These are phyloP conservation scores for Evansstolkia leycettana DNA, from an alignment of 495 filamentous ascomycete genomes.

Conservation along the genomic window DNA sequence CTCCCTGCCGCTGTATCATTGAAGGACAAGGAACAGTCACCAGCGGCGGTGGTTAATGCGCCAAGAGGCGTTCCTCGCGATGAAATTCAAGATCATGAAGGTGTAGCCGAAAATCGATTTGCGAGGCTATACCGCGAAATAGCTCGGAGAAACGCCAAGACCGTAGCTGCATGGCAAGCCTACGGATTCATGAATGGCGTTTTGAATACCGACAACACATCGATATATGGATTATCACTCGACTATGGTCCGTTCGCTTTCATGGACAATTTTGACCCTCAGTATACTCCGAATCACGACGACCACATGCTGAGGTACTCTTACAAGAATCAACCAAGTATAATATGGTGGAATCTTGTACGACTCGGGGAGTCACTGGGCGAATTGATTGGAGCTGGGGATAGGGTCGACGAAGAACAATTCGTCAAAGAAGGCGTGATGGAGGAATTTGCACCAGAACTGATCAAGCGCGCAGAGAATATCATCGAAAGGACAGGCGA, in stretches of 20 bases:
- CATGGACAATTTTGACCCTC: slow-evolving; percentile 87
- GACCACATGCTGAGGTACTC: slow-evolving; percentile 76
- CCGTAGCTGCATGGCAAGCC: slow-evolving; percentile 88
- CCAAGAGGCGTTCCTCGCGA: slow-evolving; percentile 39
- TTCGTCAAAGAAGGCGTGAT: slow-evolving; percentile 63
- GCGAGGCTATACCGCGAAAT: slow-evolving; percentile 80
- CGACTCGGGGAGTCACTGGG: slow-evolving; percentile 83
- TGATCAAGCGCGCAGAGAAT: slow-evolving; percentile 69
- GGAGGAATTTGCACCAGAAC: slow-evolving; percentile 49
- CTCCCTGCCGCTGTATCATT: slow-evolving; percentile 45
- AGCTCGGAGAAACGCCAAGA: slow-evolving; percentile 71
- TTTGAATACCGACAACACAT: slow-evolving; percentile 93
- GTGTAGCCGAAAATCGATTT: slow-evolving; percentile 71
- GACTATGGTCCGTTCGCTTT: slow-evolving; percentile 97
- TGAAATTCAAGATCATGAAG: slow-evolving; percentile 48
- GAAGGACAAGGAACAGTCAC: slow-evolving; percentile 9
- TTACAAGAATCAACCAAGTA: slow-evolving; percentile 86
- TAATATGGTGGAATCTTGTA: slow-evolving; percentile 98
- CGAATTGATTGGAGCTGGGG: slow-evolving; percentile 70
- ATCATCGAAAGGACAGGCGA: slow-evolving; percentile 66
- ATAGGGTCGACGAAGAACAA: slow-evolving; percentile 48
- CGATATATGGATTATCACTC: slow-evolving; percentile 73
- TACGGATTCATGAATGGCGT: slow-evolving; percentile 99
- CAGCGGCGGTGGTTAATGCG: slow-evolving; percentile 32
- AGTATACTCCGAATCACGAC: slow-evolving; percentile 94